Conservation (phyloP, 441 rosid genomes). For the Viola pubescens region DNA sequence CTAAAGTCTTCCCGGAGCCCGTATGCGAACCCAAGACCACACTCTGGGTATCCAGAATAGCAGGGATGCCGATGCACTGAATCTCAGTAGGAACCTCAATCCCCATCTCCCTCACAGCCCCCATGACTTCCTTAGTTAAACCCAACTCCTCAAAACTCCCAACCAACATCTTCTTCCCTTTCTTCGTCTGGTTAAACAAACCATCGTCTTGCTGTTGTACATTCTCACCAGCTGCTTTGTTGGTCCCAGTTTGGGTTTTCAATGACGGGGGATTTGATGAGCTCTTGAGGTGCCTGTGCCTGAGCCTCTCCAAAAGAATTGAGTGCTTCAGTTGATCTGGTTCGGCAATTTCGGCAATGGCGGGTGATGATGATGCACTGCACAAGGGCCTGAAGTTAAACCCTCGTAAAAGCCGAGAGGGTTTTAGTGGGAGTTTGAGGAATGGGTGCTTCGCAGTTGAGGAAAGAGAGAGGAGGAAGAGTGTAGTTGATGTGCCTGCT, state of each 20-base stretch:
- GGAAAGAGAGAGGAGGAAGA: slow-evolving; percentile 34
- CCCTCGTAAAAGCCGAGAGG: slow-evolving; percentile 39
- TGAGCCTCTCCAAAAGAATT: slow-evolving; percentile 70
- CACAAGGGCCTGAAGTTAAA: slow-evolving; percentile 29
- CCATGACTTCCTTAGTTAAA: slow-evolving; percentile 70
- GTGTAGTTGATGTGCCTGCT: slow-evolving; percentile 47
- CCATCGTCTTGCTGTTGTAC: slow-evolving; percentile 18
- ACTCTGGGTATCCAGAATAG: slow-evolving; percentile 69
- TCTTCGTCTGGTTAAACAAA: slow-evolving; percentile 23
- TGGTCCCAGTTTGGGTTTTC: slow-evolving; percentile 11
- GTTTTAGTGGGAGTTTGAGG: slow-evolving; percentile 35
- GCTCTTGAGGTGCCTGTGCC: slow-evolving; percentile 59
- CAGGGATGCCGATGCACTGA: slow-evolving; percentile 82
- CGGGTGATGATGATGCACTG: slow-evolving; percentile 14
- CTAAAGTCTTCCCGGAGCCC: slow-evolving; percentile 92
- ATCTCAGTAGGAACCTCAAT: slow-evolving; percentile 91
- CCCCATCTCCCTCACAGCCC: slow-evolving; percentile 61
- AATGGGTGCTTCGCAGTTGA: slow-evolving; percentile 34
- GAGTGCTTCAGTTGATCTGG: slow-evolving; percentile 44
- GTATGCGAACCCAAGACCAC: slow-evolving; percentile 93
- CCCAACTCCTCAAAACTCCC: slow-evolving; percentile 73
- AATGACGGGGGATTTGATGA: slow-evolving; percentile 32
- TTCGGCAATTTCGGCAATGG: slow-evolving; percentile 9
- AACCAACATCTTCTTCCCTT: slow-evolving; percentile 30
- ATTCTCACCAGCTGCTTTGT: slow-evolving; percentile 14